Base-by-base conservation (phyloP, 805 yeast species). In the Zygosaccharomyces rouxii region DNA sequence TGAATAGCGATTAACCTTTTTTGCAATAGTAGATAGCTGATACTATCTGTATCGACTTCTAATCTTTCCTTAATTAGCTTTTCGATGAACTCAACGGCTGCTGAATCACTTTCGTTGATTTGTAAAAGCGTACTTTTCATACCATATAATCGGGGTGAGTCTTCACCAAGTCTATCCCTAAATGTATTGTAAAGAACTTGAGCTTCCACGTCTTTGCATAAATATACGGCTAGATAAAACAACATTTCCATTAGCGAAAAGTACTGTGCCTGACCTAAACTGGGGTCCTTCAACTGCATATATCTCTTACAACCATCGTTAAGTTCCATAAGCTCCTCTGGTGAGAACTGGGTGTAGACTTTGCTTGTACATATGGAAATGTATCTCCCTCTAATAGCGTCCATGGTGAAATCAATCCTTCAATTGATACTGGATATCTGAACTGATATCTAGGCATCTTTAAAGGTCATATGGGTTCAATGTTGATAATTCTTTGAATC, bases 141-240 rank as follows among this genome's bases (percentile, higher is more conserved):
- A 7, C 60, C 59, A 35, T 64, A 63, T 43, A 56, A 57, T 41
- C 49, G 62, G n/a, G 64, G 63, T 5, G 59, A 63, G 16, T 65
- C 64, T 30, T 80, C 81, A 10, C 76, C 81, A 61, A 89, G 82
- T 59, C 79, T 78, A 60, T 90, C 97, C 30, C 77, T 63, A 13
- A 90, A 62, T 40, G 80, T 70, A 49, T 84, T 86, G 49, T 88
- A 74, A 52, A 80, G 70, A 9, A 77, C 67, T 55, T 83, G 79
- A 9, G 97, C 96, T 53, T 82, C 89, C 2, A 73, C 67, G 60
- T 88, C 96, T 49, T 80, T 76, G 44, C 78, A 72, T n/a, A 84
- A 70, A 47, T 76, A 64, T 31, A 90, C 65, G 4, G 83, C 70
- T 14, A 89, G 71, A 58, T 79, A 80, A 64, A 88, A 87, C 44